Evolutionary conservation across 169 alveolate species (phyloP), one percentile per base, ranked within the genome.

Genomic region (Blepharisma undulans): DNA sequence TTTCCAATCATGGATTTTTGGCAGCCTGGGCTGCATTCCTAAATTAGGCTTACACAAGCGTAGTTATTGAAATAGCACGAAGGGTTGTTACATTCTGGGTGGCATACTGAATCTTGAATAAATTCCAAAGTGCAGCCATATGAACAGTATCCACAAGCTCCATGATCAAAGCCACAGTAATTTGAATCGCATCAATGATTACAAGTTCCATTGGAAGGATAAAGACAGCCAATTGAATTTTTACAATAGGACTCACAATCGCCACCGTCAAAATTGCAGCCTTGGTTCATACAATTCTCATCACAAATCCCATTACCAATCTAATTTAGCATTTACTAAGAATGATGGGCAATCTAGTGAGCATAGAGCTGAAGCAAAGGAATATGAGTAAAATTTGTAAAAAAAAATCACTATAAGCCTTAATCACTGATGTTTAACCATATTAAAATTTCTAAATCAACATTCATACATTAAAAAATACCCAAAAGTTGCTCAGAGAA

Each of bases 111-210:
- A 32, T 79, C 87, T 79, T 79, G 61, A 30, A 79, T 16, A 6
- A 79, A 27, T 22, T 79, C 87, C 10, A 79, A 33, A 29, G n/a
- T 79, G 19, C 87, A 79, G 8, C 87, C 87, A 4, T 27, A 10
- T 27, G 87, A 25, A 21, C 87, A 79, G 72, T 79, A 29, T 29
- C 87, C 36, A 79, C 87, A 79, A 33, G 16, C 87, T 33, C 87
- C 87, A 29, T 32, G 30, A 21, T 79, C 87, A 33, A n/a, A 79
- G 2, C 87, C 61, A 33, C 87, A 79, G 14, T n/a, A 22, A 30
- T 12, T 76, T 14, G 14, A 30, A 32, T 79, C 66, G 14, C 87
- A 79, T 32, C 16, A 25, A 27, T 12, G 19, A 32, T 79, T 76
- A 6, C 87, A 79, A 8, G 25, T 76, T 8, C 87, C 87, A 79